These are phyloP conservation scores for Syncephalastrum contaminatum DNA, from an alignment of 371 early-diverging fungal species.

Conservation along the genomic window DNA sequence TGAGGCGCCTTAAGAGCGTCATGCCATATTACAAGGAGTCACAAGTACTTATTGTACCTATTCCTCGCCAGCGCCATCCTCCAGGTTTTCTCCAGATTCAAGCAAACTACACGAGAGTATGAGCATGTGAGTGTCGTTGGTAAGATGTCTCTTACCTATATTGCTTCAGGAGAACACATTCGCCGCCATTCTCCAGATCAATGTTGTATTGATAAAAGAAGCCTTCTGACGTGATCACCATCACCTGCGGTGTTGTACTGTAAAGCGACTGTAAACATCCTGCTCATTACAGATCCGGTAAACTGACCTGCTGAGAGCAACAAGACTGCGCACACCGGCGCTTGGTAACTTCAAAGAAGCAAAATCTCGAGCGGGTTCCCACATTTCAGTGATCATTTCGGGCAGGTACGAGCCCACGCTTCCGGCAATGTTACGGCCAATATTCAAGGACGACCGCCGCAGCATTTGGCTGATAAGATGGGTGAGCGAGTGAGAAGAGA, in stretches of 20 bases:
- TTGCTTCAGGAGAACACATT: conserved; percentile 84
- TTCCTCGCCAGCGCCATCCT: conserved; percentile 2
- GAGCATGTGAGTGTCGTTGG: background rate
- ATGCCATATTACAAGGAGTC: too few species aligned
- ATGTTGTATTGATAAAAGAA: conserved; percentile 89
- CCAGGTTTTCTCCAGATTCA: conserved; percentile 14
- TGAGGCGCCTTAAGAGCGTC: too few species aligned
- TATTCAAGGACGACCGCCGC: conserved; percentile 59
- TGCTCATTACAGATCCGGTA: background rate
- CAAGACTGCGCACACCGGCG: conserved; percentile 79
- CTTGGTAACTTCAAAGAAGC: conserved; percentile 87
- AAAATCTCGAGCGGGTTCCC: conserved; percentile 94
- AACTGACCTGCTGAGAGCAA: conserved; percentile 71
- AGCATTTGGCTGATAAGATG: conserved; percentile 37
- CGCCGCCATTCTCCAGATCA: conserved; percentile 90
- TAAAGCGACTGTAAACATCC: background rate
- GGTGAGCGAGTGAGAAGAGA: too few species aligned
- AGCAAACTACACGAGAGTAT: conserved; percentile 8
- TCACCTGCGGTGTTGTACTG: conserved; percentile 77
- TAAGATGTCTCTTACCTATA: conserved; percentile 39
- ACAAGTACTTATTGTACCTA: too few species aligned
- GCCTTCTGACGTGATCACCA: conserved; percentile 92
- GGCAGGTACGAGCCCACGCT: conserved; percentile 86
- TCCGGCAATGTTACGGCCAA: conserved; percentile 66
- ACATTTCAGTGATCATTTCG: conserved; percentile 85